phyloP scores from a whole-genome alignment of 208 protist species.

The Zelonia costaricensis region DNA sequence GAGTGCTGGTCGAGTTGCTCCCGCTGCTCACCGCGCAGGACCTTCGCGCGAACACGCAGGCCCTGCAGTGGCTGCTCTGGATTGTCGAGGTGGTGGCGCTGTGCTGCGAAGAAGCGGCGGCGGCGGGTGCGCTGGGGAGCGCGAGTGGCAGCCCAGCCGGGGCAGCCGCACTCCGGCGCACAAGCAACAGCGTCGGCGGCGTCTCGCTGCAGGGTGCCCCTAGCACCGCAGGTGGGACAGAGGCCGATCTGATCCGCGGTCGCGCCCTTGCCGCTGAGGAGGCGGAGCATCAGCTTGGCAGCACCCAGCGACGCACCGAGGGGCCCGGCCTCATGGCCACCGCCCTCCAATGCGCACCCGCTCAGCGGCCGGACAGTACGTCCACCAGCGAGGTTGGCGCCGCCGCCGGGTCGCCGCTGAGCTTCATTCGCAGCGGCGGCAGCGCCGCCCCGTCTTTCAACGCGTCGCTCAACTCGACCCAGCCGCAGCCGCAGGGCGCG shows the following conservation, averaged over 20 bases:
- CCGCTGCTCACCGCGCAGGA: conserved; percentile 29
- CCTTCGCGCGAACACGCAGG: conserved; percentile 21
- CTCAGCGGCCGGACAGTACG: not conserved
- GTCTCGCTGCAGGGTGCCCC: no score
- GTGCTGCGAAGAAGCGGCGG: conserved; percentile 21
- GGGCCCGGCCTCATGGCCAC: not conserved
- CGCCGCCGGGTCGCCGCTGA: conserved; percentile 12
- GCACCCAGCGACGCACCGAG: not conserved
- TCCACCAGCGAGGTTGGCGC: not conserved
- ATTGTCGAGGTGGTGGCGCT: conserved; percentile 12
- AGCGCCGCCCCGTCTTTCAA: not conserved
- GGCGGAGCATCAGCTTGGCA: not conserved
- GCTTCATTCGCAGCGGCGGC: conserved; percentile 2
- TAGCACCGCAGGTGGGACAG: no score
- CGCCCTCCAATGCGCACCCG: not conserved
- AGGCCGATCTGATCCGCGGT: conserved; percentile 26
- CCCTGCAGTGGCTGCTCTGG: conserved; percentile 12
- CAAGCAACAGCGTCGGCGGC: no score
- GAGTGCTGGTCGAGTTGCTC: conserved; percentile 45
- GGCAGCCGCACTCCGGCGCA: no score
- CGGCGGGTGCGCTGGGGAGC: not conserved
- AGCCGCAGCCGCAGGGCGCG: not conserved
- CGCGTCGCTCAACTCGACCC: no score
- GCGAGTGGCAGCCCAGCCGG: no score
- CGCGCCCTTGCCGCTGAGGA: conserved; percentile 13